Base-by-base conservation (phyloP, 139 green algal genomes). In the Tetratostichococcus sp. region DNA sequence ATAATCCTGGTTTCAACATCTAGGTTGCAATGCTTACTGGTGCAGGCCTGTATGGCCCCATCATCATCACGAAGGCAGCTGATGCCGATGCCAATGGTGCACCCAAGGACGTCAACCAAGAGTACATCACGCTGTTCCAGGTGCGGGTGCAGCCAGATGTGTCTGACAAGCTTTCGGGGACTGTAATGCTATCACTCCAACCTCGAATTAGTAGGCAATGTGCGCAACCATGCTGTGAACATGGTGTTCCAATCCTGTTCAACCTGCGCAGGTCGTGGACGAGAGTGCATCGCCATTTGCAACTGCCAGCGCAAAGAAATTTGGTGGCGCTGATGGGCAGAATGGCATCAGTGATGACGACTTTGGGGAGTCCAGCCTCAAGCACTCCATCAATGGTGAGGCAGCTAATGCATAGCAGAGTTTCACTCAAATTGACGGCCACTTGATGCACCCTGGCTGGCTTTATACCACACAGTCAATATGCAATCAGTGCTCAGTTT, bases 61-160 rank as follows among this genome's bases (percentile, higher is more conserved):
- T 91, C 32, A 87, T 92, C 28, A 71, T 92, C n/a, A 84, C 83
- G 26, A 35, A 70, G 26, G 80, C 78, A 22, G 79, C 42, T 11
- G 17, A 62, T 16, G 79, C 77, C 8, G 39, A 70, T 23, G 8
- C 80, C 4, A 62, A 86, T 35, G 80, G 80, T 19, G 72, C 32
- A 35, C 65, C 80, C 26, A 76, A 66, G 14, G 75, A 72, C 35
- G 43, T 77, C 43, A 67, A 65, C 25, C 65, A 35, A 0, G 65
- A 69, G 23, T 39, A 83, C 43, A 76, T 85, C 73, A 83, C 77
- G 4, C 11, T 85, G 1, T 67, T 83, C 31, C 70, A 84, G 75
- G 77, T 82, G 69, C n/a, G 75, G 4, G 22, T 17, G 19, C 1
- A n/a, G 34, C 21, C n/a, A 26, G 16, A n/a, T 4, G 28, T 31